Base-by-base conservation (phyloP, 2,329 filamentous ascomycete species). In the Dactylellina drechsleri region DNA sequence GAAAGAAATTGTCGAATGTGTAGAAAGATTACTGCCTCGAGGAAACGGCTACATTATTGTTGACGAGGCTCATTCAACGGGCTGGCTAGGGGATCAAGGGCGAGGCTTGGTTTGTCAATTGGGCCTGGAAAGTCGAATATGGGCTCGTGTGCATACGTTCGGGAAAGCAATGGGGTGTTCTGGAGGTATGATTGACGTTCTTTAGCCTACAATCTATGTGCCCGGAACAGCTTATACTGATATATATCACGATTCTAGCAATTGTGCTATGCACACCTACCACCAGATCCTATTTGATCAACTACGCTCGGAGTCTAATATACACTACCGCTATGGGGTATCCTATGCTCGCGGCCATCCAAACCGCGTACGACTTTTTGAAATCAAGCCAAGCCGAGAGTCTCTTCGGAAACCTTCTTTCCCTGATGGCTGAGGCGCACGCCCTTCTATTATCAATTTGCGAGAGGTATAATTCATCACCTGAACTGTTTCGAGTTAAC, bases 251-350 rank as follows among this genome's bases (percentile, higher is more conserved):
- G 23, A 5, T 8, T 36, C 1, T 36, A 36, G 31, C 31, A 36
- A 36, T 36, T 8, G 31, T 36, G 31, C 31, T 36, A 36, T 36
- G 31, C 31, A 36, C 31, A 5, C 31, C 31, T 36, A 36, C 10
- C 31, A 36, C 31, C 10, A 36, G 31, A 10, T 36, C 31, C 10
- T 36, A 36, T 5, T 10, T 36, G 31, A 36, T 92, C 81, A 92
- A 93, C 79, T 92, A 92, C 79, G 90, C 90, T 0, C 86, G 90
- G n/a, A 88, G 86, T 1, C 82, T 92, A 49, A 92, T 92, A 65
- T 93, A 92, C 80, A 92, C 90, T 0, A 92, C 90, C 0, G 89
- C 89, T 31, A 85, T 91, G 82, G 85, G 87, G 0, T 87, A 87
- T 47, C 86, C 89, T 0, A 84, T 85, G 1, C 83, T 91, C 0